Base-by-base conservation (phyloP, 2,329 filamentous ascomycete species). In the Aspergillus novoparasiticus region DNA sequence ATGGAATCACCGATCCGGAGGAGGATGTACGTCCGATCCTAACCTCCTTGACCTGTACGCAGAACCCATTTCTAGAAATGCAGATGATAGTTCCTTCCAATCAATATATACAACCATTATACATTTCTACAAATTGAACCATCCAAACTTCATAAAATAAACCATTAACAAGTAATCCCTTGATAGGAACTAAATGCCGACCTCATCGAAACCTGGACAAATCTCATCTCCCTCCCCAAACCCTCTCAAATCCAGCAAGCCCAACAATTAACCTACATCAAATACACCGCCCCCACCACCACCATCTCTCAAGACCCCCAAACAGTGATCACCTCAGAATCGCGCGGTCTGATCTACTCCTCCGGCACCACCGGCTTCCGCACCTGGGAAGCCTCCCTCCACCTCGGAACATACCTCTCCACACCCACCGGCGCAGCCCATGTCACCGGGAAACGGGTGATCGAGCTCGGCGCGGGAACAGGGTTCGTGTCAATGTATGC, bases 111-210 rank as follows among this genome's bases (percentile, higher is more conserved):
- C 19, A 41, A 41, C 16, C 19, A 10, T 41, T 41, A 41, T n/a
- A 41, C 8, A 19, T 41, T n/a, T 41, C 39, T 41, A 41, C 58
- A 26, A 36, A 61, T 28, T 43, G 23, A 36, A 26, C 26, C 23
- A 46, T 28, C n/a, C 41, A 19, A 26, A 11, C 30, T 53, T 19
- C 6, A 34, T 21, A 32, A n/a, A 32, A 54, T n/a, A 54, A 32
- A 36, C 9, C 32, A 55, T 36, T 55, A 55, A 55, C 21, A 11
- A 21, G 14, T 28, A 39, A 14, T 34, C 19, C 39, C 14, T 58
- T 23, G 53, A 66, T 79, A 97, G 94, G 93, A 90, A 76, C 89
- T 97, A 54, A 93, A 90, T 65, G 92, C 96, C 78, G 84, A 90
- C 76, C 85, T 97, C 71, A 91, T 94, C 85, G 82, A 83, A 60